Evolutionary conservation across 805 yeast genomes (phyloP), one percentile per base, ranked within the genome.

Genomic region (Suhomyces sp.): DNA sequence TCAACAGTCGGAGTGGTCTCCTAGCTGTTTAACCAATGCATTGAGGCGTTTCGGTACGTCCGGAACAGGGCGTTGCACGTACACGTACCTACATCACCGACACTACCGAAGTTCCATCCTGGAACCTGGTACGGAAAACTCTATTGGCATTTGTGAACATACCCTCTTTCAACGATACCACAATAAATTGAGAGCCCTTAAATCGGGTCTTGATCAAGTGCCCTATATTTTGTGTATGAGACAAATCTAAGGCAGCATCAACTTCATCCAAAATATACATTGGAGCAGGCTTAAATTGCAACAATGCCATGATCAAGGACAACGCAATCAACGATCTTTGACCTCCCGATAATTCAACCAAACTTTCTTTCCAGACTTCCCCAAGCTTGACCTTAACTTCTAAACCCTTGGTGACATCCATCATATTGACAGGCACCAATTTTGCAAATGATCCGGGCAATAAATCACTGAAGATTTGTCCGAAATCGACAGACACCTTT

Each of bases 221-320:
- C 3, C 99, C 99, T 52, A 93, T 93, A 53, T 93, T 93, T 59
- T 93, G 98, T 1, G 99, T 93, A 56, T 93, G 99, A 40, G 95
- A 86, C 45, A 91, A 74, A 70, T 93, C 99, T 46, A 93, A 72
- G 1, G 99, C 99, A 1, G 99, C 98, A 65, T 93, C 98, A 24
- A 93, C 97, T 64, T 93, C 98, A 63, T 93, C 98, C 39, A 93
- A 68, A 48, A 93, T 91, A 54, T 93, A 93, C 95, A 93, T 86
- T 6, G 98, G 98, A 1, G 99, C 98, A 4, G 99, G 99, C 58
- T 88, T 87, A 69, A 85, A 91, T 58, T 88, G 95, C 32, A 93
- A 68, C 42, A 93, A 69, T 0, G 98, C 96, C 79, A 91, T 75
- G 48, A 93, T 93, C 48, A 91, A 69, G 3, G 98, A 86, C 38